Base-by-base conservation (phyloP, 1,284 basidiomycete species). In the Singerocomus rubriflavus region DNA sequence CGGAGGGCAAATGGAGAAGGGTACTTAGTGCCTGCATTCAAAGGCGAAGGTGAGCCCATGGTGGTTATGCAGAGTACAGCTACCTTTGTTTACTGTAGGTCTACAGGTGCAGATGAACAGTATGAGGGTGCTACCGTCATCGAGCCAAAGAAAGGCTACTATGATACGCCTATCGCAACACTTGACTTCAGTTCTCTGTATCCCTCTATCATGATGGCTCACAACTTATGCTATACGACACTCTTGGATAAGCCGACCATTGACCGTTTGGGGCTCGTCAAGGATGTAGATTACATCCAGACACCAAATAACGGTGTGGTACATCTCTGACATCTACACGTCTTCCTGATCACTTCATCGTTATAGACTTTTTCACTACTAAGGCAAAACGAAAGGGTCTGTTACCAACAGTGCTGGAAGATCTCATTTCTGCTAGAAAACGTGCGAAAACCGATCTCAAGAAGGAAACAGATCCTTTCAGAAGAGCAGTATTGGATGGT, bases 121-220 rank as follows among this genome's bases (percentile, higher is more conserved):
- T 98, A 98, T 62, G 94, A 98, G 72, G 94, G 94, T 59, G 95
- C 95, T 2, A 98, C 93, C 11, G 94, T 98, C 63, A 97, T 98
- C 58, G 95, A 98, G 62, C 94, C 94, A 1, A 85, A 80, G 66
- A 92, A 88, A 64, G 94, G 95, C 0, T 98, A 90, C 68, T 98
- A 97, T 66, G 92, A 96, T 63, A 81, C 85, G 0, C 94, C 94
- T 1, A 97, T 98, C 61, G 93, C 95, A 6, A 98, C 94, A 0
- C 80, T 98, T 37, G 94, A 98, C 80, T 98, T 98, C 72, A 93
- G 91, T 51, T 97, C 93, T 0, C 78, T 98, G 57, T 98, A 98
- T 68, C 94, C 94, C 0, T 98, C 95, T 0, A 98, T 98, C 72
- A 98, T 98, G 94, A 97, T 97, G 93, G 95, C 94, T 0, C 95